phyloP scores from a whole-genome alignment of 306 rosid species.

The Rubus idaeus region DNA sequence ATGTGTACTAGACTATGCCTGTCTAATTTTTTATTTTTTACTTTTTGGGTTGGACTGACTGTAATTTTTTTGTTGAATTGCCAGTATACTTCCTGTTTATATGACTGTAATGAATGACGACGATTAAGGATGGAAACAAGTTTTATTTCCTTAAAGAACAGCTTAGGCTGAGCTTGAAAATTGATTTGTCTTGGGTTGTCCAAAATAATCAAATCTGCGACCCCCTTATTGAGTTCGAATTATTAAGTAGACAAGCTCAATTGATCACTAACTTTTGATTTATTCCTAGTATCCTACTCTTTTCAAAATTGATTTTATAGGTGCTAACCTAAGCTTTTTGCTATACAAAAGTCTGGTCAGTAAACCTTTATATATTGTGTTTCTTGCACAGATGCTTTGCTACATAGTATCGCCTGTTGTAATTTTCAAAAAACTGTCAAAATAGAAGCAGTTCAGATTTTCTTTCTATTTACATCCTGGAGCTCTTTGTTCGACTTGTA shows the following conservation, averaged over 20 bases:
- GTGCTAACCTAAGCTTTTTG: not conserved
- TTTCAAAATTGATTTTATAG: not conserved
- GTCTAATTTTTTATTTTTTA: not conserved
- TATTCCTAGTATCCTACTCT: not conserved
- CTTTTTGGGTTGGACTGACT: not conserved
- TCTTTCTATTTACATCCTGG: not conserved
- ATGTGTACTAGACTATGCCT: constrained; percentile 54
- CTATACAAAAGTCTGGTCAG: not conserved
- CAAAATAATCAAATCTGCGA: not conserved
- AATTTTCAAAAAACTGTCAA: not conserved
- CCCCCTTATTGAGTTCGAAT: not conserved
- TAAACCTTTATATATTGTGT: not conserved
- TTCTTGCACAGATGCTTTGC: not conserved
- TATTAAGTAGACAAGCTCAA: not conserved
- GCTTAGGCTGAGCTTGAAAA: constrained; percentile 3
- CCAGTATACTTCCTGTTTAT: not conserved
- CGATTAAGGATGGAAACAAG: not conserved
- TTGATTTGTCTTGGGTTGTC: not conserved
- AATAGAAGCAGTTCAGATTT: not conserved
- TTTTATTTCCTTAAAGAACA: not conserved
- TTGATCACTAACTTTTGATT: not conserved
- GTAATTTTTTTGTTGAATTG: not conserved
- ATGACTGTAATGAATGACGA: not conserved
- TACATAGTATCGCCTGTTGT: not conserved
- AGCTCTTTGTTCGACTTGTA: not conserved